Base-by-base conservation (phyloP, 192 early-diverging fungal species). In the Endogone sp. region DNA sequence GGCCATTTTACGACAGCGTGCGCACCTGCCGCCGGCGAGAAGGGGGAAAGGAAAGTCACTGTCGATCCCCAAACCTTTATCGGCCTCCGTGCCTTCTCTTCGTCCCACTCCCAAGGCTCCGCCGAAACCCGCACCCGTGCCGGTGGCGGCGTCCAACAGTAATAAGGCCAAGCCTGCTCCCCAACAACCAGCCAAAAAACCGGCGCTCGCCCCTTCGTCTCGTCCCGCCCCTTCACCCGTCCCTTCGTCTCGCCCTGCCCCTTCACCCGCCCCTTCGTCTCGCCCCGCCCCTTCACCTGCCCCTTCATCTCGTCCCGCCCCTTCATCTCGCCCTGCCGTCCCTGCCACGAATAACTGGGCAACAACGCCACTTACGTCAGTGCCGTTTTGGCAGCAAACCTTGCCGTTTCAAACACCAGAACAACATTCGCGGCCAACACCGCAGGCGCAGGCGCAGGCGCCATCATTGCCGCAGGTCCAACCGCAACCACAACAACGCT, bases 311-410 rank as follows among this genome's bases (percentile, higher is more conserved):
- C n/a, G n/a, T n/a, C n/a, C 63, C 63, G 11, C 63, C 63, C 49
- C 13, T 64, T 27, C 65, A 9, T 56, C 44, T 31, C 56, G 24
- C 2, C 24, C 24, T 11, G 60, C 21, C 2, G 28, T 1, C 63
- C 16, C 22, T 29, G 63, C 16, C 20, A 21, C 1, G 6, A 49
- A 60, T 57, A 64, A 65, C 27, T 75, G 74, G 74, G 68, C 64
- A n/a, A 31, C 58, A 2, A 28, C 30, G 9, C 21, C 56, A 27
- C 60, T 75, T 10, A 6, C 64, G 0, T 70, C 68, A 8, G 71
- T 65, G 0, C 76, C 71, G 1, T 78, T 78, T 57, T 78, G 76
- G 76, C 63, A 69, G 20, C 62, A 68, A 29, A 59, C 65, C n/a
- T 56, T 54, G 56, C 44, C 25, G 4, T 13, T 24, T 3, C 59